These are phyloP conservation scores for Neonectria sp. DNA, from an alignment of 2,329 filamentous ascomycete species.

Conservation along the genomic window DNA sequence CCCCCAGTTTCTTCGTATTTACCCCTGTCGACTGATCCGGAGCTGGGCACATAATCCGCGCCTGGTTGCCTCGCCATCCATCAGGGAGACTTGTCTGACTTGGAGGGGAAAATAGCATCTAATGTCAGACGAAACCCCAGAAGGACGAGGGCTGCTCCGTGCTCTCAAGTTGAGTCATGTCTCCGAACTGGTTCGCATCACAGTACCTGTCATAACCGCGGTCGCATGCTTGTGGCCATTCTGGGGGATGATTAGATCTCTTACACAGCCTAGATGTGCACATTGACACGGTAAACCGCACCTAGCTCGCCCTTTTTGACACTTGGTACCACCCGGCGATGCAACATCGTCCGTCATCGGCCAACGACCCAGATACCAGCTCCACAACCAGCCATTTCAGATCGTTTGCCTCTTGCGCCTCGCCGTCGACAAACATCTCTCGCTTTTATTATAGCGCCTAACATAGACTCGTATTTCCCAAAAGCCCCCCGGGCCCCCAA, in stretches of 20 bases:
- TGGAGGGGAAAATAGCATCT: neutral
- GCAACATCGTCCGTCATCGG: neutral
- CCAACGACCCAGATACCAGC: neutral
- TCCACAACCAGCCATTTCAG: neutral
- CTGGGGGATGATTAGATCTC: neutral
- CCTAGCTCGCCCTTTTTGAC: neutral
- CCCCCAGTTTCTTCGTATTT: conserved; percentile 10
- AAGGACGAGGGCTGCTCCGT: neutral
- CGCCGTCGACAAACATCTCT: too few species aligned
- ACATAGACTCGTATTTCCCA: too few species aligned
- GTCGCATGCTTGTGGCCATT: neutral
- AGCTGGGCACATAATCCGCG: neutral
- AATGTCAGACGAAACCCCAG: neutral
- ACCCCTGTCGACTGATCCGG: neutral
- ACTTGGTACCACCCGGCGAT: neutral
- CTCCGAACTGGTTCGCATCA: neutral
- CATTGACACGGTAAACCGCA: too few species aligned
- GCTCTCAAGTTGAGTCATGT: neutral
- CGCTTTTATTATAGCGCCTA: too few species aligned
- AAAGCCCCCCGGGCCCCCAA: too few species aligned
- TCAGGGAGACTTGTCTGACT: neutral
- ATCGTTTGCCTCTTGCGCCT: neutral
- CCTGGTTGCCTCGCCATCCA: conserved; percentile 13
- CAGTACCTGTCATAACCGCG: too few species aligned
- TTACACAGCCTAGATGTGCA: too few species aligned